phyloP scores from a whole-genome alignment of 148 eudicot species.

The Chenopodium suecicum region DNA sequence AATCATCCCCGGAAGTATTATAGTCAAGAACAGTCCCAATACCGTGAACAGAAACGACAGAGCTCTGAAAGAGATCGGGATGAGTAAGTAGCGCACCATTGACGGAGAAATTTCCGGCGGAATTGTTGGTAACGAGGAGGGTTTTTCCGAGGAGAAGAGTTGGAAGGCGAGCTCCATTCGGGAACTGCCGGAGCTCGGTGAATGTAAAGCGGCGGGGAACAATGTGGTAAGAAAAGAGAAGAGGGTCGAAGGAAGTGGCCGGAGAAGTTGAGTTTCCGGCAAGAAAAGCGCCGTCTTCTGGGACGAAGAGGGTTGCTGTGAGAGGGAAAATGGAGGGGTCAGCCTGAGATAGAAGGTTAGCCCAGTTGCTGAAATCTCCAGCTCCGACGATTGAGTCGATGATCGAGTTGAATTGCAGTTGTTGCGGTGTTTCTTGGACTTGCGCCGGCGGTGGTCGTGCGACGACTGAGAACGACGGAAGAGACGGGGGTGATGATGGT shows the following conservation, averaged over 20 bases:
- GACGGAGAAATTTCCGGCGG: conserved; percentile 39
- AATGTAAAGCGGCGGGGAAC: conserved; percentile 41
- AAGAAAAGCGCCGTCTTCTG: conserved; percentile 36
- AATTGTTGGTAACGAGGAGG: conserved; percentile 37
- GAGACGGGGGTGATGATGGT: neutral
- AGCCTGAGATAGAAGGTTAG: conserved; percentile 40
- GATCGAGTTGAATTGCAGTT: conserved; percentile 34
- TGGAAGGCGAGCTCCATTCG: conserved; percentile 31
- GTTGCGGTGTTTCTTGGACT: conserved; percentile 3
- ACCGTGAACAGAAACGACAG: conserved; percentile 46
- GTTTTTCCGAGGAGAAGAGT: conserved; percentile 48
- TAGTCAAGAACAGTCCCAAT: conserved; percentile 35
- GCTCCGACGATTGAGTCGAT: conserved; percentile 44
- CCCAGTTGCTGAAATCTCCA: conserved; percentile 52
- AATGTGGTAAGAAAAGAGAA: conserved; percentile 46
- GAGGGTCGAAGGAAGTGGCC: conserved; percentile 34
- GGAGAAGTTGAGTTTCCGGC: conserved; percentile 24
- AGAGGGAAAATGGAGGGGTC: conserved; percentile 35
- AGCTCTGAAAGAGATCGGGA: conserved; percentile 40
- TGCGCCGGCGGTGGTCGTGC: conserved; percentile 5
- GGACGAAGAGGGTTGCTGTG: conserved; percentile 54
- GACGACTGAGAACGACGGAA: neutral
- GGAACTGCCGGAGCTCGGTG: conserved; percentile 39
- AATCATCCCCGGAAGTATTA: conserved; percentile 19
- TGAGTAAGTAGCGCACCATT: conserved; percentile 32